Percentiles rank a stretch among this genome's conserved stretches.
phyloP scores from a whole-genome alignment of 176 grass and related monocot species.

The Leersia perrieri region DNA sequence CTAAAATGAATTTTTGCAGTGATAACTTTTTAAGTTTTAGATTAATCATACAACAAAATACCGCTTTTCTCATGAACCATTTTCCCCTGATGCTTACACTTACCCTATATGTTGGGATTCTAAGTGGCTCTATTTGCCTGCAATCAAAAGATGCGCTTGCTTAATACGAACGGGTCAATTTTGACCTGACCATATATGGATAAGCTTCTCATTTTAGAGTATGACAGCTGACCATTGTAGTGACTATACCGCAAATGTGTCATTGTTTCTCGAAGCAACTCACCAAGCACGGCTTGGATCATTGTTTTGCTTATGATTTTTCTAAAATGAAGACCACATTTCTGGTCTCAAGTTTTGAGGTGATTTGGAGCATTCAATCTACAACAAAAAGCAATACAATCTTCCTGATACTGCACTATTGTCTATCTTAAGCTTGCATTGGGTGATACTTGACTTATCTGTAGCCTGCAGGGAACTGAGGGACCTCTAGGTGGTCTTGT shows the following conservation, averaged over 20 bases:
- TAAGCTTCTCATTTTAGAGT: neutral
- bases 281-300: neutral
- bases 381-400: slow-evolving; percentile 6
- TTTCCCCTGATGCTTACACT: slow-evolving; percentile 5
- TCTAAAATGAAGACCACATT: neutral
- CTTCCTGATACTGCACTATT: slow-evolving; percentile 6
- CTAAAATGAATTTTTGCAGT: neutral
- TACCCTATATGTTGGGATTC: neutral
- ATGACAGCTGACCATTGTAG: neutral
- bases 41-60: neutral
- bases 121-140: neutral
- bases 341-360: neutral
- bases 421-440: neutral
- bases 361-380: neutral
- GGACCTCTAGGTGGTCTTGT: neutral
- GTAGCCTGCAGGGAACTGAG: neutral
- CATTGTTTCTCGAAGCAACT: neutral
- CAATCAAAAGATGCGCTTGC: neutral
- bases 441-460: neutral
- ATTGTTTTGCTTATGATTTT: neutral
- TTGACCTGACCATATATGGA: neutral
- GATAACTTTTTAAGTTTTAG: neutral
- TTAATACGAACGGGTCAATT: neutral
- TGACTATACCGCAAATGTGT: neutral
- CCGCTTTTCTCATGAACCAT: neutral